Percentiles rank a stretch among this genome's conserved stretches.
Evolutionary conservation across 164 flowering plant species (phyloP).

Genomic region (Euptelea pleiosperma): DNA sequence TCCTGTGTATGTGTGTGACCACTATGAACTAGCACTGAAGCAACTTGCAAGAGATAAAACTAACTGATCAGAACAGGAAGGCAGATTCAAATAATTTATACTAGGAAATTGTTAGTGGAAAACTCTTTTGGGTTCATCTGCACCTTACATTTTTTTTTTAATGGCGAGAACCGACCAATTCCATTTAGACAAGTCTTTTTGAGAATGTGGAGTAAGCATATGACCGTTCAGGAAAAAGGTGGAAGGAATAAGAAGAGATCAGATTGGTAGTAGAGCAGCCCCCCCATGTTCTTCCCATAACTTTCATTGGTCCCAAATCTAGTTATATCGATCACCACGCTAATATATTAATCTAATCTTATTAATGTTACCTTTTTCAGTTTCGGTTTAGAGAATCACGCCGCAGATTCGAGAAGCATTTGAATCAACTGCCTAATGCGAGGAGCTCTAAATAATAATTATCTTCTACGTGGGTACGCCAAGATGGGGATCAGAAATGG

Average conservation of each 20-base stretch:
- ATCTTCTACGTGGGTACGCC: no score
- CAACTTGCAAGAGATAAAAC: conserved; percentile 16
- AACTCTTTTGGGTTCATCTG: conserved; percentile 15
- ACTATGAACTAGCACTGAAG: conserved; percentile 12
- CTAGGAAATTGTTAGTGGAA: conserved; percentile 29
- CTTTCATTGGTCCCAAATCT: conserved; percentile 31
- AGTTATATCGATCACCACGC: conserved; percentile 7
- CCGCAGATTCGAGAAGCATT: conserved; percentile 1
- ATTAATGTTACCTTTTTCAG: conserved; percentile 1
- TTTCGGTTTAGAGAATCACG: conserved; percentile 10
- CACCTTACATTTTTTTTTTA: conserved; percentile 15
- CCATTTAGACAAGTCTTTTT: conserved; percentile 29
- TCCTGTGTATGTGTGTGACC: conserved; percentile 14
- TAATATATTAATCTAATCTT: conserved; percentile 8
- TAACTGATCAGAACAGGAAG: conserved; percentile 17
- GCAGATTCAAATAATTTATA: conserved; percentile 28
- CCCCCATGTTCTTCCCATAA: conserved; percentile 58
- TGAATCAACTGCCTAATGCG: background rate
- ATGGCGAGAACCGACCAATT: conserved; percentile 45
- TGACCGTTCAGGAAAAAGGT: conserved; percentile 29
- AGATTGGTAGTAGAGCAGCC: conserved; percentile 17
- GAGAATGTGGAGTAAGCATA: conserved; percentile 52
- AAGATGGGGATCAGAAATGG: no score
- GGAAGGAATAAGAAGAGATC: conserved; percentile 29
- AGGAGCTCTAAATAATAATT: background rate